Evolutionary conservation across 768 basidiomycete species (phyloP).

Genomic region (Rickenella mellea): DNA sequence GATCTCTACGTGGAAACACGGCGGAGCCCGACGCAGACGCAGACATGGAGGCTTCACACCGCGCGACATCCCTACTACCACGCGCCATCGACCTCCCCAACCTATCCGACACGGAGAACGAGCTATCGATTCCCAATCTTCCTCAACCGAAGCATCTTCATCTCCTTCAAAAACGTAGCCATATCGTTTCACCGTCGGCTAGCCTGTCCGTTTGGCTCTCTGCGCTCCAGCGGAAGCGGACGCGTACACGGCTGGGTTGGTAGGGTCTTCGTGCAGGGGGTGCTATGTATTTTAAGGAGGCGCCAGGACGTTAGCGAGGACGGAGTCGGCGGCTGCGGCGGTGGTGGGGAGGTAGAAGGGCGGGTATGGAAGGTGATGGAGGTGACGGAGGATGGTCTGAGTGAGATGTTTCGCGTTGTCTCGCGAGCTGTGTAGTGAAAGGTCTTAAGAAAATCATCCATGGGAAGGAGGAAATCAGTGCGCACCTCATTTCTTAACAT

Average conservation of each 20-base stretch:
- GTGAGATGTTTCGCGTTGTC: slow-evolving; percentile 18
- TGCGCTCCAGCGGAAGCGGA: slow-evolving; percentile 9
- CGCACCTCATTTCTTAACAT: slow-evolving; percentile 48
- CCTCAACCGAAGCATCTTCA: slow-evolving; percentile 64
- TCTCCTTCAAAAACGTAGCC: slow-evolving; percentile 71
- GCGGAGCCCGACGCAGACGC: slow-evolving; percentile 1
- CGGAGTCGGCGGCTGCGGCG: slow-evolving; percentile 9
- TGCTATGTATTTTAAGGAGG: slow-evolving; percentile 50
- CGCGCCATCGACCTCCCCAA: too few species aligned
- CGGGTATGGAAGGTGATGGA: slow-evolving; percentile 13
- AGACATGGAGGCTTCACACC: slow-evolving; percentile 6
- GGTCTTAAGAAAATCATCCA: not conserved
- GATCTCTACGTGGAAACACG: too few species aligned
- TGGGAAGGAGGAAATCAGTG: slow-evolving; percentile 11
- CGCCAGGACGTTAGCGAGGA: slow-evolving; percentile 54
- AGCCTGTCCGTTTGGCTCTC: slow-evolving; percentile 37
- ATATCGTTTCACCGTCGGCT: slow-evolving; percentile 73
- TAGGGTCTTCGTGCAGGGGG: slow-evolving; percentile 58
- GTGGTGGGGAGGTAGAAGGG: not conserved
- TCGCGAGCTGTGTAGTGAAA: slow-evolving; percentile 32
- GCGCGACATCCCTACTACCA: slow-evolving; percentile 1
- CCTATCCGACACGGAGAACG: slow-evolving; percentile 4
- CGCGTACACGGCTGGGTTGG: slow-evolving; percentile 33
- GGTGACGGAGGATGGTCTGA: slow-evolving; percentile 7
- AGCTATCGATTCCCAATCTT: slow-evolving; percentile 34